Base-by-base conservation (phyloP, 2,329 filamentous ascomycete species). In the Rhinocladiella mackenziei region DNA sequence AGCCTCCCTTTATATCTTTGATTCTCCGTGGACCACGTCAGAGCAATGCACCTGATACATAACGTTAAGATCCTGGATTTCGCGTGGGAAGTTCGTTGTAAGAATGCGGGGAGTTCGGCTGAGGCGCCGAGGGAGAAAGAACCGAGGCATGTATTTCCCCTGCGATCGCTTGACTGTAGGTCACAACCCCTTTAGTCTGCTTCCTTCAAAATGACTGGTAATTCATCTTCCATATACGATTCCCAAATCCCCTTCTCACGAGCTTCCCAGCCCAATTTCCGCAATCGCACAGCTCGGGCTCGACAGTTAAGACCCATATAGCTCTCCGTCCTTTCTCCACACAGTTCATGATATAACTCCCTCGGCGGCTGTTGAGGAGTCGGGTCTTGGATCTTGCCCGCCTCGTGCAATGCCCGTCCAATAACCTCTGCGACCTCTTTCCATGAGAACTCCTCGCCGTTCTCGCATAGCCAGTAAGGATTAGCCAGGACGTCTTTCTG, bases 381-480 rank as follows among this genome's bases (percentile, higher is more conserved):
- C 1, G 67, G 50, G 51, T 65, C 61, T 13, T 58, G 8, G 22
- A 73, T 61, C 45, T 62, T 62, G 1, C 69, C 70, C 4, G 59
- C 61, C 37, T 58, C 45, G 33, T 67, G 54, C 18, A 74, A 57
- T 4, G 54, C 57, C 26, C 59, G 46, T 1, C 67, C 70, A 45
- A 73, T 67, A 2, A 59, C 52, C 4, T 47, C 53, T 0, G 69
- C 67, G 9, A 65, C 58, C 4, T 68, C 65, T 13, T 56, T 55
- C 71, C 70, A 74, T 15, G 65, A 67, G 9, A 64, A 61, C 51
- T 74, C 71, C 6, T 62, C 36, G 15, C 67, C 68, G 15, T 65
- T 61, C 55, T 52, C 49, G 57, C 63, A 68, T 58, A 75, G 73
- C 55, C 66, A 75, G 52, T 75, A 76, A 1, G 70, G 71, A 46